Base-by-base conservation (phyloP, 225 moss, liverwort and hornwort genomes). In the Bryoerythrophyllum caledonicum region DNA sequence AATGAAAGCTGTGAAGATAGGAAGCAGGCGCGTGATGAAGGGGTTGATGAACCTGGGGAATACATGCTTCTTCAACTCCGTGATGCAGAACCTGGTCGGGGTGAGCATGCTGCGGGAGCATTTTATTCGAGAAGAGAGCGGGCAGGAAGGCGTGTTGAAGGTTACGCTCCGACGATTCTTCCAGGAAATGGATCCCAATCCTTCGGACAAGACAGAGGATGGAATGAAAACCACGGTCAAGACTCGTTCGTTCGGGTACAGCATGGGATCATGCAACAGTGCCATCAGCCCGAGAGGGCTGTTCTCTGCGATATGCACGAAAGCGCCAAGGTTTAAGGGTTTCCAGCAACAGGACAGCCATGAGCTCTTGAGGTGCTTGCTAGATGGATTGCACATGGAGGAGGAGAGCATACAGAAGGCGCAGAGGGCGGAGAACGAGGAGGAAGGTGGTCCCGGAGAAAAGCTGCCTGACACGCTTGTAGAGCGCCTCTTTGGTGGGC, bases 261-360 rank as follows among this genome's bases (percentile, higher is more conserved):
- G 70, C 65, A 55, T 87, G 46, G 91, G 85, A 74, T 3, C 4
- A 32, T 3, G 32, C 32, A 84, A 25, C n/a, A 46, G 46, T 38
- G 82, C 82, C 24, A 86, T 87, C 11, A 88, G 84, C 79, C 95
- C 95, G 14, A 88, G 87, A 63, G 80, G 78, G 41, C 86, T 95
- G 16, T 91, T 93, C 68, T 88, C 85, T 83, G 90, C 88, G 21
- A 91, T 93, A 63, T 95, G 89, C 66, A 72, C 82, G 14, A 95
- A 95, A 75, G 93, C 87, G 25, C 93, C 95, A 25, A 85, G 90
- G 79, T 95, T 95, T 49, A 95, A 93, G 86, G 93, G 95, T 0
- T 95, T 88, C 46, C 95, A 95, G 80, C 93, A 95, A 68, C 95
- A 95, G 74, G 95, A 95, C 75, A 95, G 95, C 71, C 95, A 95